A percentile compares a stretch with the other conserved stretches of the same genome.
These are phyloP conservation scores for Podospora anserina DNA, from an alignment of 495 filamentous ascomycete genomes.

Conservation along the genomic window DNA sequence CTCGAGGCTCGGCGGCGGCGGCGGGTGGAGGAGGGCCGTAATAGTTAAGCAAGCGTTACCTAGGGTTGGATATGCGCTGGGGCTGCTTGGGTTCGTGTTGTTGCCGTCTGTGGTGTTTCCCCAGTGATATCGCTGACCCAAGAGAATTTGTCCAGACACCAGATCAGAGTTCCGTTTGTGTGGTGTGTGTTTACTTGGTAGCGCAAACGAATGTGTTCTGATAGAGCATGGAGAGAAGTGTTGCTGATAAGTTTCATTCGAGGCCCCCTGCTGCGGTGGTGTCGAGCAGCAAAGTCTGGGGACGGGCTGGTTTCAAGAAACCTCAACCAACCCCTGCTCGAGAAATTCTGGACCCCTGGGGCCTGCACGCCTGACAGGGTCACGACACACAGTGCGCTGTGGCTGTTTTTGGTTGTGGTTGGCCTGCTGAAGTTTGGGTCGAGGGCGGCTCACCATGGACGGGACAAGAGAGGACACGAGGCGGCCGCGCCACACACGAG, in stretches of 20 bases:
- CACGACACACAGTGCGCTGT: neutral
- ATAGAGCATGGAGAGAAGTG: neutral
- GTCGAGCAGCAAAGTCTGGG: constrained; percentile 21
- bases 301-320: constrained; percentile 30
- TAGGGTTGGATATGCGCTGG: neutral
- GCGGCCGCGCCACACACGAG: neutral
- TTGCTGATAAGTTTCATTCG: constrained; percentile 10
- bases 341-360: constrained; percentile 21
- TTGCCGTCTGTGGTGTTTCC: neutral
- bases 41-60: neutral
- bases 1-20: neutral
- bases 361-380: neutral
- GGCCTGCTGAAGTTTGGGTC: neutral
- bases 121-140: neutral
- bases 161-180: neutral
- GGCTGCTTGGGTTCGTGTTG: neutral
- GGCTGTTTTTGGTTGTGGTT: neutral
- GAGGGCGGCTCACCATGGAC: neutral
- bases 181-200: neutral
- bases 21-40: neutral
- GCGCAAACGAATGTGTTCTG: neutral
- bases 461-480: neutral
- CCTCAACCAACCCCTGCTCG: constrained; percentile 27
- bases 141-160: neutral
- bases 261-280: constrained; percentile 21